Evolutionary conservation across 768 basidiomycete genomes (phyloP).

Genomic region (Coprinopsis cinerea): DNA sequence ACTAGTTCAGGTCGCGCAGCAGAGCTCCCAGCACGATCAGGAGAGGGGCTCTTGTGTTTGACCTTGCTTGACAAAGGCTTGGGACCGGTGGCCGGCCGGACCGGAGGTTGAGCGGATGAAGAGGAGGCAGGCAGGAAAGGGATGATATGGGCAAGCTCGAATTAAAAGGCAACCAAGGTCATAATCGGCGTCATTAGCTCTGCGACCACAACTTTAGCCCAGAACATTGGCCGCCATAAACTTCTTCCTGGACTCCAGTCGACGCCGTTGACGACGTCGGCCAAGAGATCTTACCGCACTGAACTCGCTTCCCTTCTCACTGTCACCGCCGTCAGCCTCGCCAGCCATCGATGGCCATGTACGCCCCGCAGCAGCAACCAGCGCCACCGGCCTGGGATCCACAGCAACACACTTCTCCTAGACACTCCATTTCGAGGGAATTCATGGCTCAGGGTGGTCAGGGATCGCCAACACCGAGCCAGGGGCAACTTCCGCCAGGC

Average conservation of each 20-base stretch:
- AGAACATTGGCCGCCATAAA: neutral
- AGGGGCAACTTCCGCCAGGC: neutral
- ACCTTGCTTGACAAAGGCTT: conserved; percentile 1
- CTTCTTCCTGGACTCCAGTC: neutral
- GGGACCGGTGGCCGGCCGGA: neutral
- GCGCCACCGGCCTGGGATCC: conserved; percentile 14
- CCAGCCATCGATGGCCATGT: conserved; percentile 20
- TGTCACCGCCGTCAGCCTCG: neutral
- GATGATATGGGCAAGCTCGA: too few species aligned
- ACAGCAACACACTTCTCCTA: conserved; percentile 16
- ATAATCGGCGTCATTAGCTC: neutral
- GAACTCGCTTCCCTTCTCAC: neutral
- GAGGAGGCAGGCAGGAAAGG: too few species aligned
- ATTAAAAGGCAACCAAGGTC: neutral
- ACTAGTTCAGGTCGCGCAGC: too few species aligned
- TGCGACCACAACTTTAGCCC: too few species aligned
- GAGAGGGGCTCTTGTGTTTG: neutral
- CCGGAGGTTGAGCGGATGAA: neutral
- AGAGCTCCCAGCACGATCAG: neutral
- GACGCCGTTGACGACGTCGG: neutral
- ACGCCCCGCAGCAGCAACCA: conserved; percentile 17
- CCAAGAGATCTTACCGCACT: neutral
- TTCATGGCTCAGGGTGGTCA: neutral
- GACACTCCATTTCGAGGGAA: conserved; percentile 18
- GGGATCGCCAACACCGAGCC: conserved; percentile 11